phyloP scores from a whole-genome alignment of 257 asterid genomes.

The Thymus mandschuricus region DNA sequence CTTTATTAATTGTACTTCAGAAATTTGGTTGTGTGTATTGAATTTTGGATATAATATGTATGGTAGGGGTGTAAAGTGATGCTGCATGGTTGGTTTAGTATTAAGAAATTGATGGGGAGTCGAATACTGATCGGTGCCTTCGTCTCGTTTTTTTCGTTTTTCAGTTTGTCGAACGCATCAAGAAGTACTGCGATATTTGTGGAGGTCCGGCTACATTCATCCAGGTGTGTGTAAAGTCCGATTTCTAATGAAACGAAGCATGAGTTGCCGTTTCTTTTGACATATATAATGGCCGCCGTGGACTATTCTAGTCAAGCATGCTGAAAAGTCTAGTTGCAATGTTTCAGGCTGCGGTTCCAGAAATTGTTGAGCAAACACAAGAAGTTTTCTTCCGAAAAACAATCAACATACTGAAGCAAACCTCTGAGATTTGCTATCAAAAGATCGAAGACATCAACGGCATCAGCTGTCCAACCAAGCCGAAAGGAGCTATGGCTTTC shows the following conservation, averaged over 20 bases:
- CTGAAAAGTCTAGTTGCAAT: slow-evolving; percentile 10
- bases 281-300: background rate
- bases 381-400: slow-evolving; percentile 65
- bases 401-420: slow-evolving; percentile 49
- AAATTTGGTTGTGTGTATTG: too few species aligned
- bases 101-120: background rate
- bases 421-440: slow-evolving; percentile 54
- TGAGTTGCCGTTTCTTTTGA: background rate
- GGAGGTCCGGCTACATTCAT: slow-evolving; percentile 96
- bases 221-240: slow-evolving; percentile 47
- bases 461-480: slow-evolving; percentile 60
- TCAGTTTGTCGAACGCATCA: slow-evolving; percentile 80
- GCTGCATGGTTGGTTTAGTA: background rate
- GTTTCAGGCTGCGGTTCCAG: slow-evolving; percentile 73
- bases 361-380: slow-evolving; percentile 61
- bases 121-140: background rate
- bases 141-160: slow-evolving; percentile 48
- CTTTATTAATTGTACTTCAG: too few species aligned
- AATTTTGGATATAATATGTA: background rate
- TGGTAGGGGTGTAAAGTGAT: background rate
- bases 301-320: background rate
- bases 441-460: slow-evolving; percentile 59
- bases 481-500: slow-evolving; percentile 76
- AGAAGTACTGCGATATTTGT: slow-evolving; percentile 75
- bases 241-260: background rate